Base-by-base conservation (phyloP, 305 asterid species). In the Fraxinus floribunda region DNA sequence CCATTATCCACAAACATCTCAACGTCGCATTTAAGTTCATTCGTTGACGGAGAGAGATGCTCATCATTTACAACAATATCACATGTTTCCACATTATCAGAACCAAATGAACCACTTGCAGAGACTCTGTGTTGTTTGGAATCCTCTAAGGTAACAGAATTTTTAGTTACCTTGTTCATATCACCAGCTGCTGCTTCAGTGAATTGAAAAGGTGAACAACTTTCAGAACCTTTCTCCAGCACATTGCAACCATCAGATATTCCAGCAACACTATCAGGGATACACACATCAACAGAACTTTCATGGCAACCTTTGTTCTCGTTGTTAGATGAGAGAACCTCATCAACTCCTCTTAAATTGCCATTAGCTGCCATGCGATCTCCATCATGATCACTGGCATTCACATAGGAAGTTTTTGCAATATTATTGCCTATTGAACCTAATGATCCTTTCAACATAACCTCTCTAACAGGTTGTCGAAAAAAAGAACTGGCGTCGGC, bases 81-180 rank as follows among this genome's bases (percentile, higher is more conserved):
- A 80, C 85, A 82, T 29, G 85, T 82, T 82, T 86, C 89, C 80
- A 78, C 82, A 68, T 66, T 82, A 79, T 78, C 84, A 82, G 90
- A 88, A 86, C 84, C 80, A 79, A 79, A 77, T 18, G 85, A 77
- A 82, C 78, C 83, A 84, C 85, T 86, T 84, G 71, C 86, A 41
- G 84, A 76, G 39, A 22, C 81, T 75, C 83, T 72, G 68, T 78
- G 81, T 82, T 84, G 83, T 81, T 86, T 80, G 10, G 83, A 81
- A 60, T 84, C 83, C 84, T 82, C 88, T 5, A 76, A 9, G 77
- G 79, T 68, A 75, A 87, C 82, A 85, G 90, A 83, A 82, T 66
- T 73, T 74, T 78, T 90, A 79, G 75, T 76, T 24, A 32, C 83
- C 41, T 74, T 52, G 46, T 76, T 80, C 44, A 55, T 66, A 84